These are phyloP conservation scores for Leishmania tropica DNA, from an alignment of 208 protist species.

Conservation along the genomic window DNA sequence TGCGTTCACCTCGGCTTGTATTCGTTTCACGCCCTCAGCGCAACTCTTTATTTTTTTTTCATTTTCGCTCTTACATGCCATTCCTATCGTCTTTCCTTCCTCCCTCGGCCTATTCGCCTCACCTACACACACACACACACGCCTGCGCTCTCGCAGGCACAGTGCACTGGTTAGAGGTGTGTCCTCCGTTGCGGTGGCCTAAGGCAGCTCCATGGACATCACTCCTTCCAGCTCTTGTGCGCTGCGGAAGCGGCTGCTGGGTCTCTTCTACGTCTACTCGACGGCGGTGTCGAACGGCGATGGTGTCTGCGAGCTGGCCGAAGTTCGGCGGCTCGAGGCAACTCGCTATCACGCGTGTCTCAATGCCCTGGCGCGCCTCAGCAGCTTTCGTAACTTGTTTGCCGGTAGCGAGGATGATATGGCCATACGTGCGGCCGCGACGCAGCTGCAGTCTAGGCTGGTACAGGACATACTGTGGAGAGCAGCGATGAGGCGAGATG, in stretches of 20 bases:
- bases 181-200: background rate
- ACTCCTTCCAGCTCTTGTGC: constrained; percentile 25
- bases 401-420: constrained; percentile 18
- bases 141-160: background rate
- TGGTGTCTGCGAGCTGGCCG: background rate
- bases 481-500: constrained; percentile 6
- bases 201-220: constrained; percentile 11
- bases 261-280: constrained; percentile 18
- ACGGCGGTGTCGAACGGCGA: background rate
- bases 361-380: constrained; percentile 11
- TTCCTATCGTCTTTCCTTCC: background rate
- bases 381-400: constrained; percentile 23
- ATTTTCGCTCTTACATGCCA: background rate
- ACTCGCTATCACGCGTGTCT: constrained; percentile 13
- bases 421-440: constrained; percentile 6
- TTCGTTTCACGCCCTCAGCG: background rate
- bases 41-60: background rate
- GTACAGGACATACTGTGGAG: constrained; percentile 16
- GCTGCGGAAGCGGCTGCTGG: constrained; percentile 20
- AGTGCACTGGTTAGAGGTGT: background rate
- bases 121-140: background rate
- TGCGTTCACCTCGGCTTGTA: background rate
- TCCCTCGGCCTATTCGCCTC: background rate
- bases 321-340: background rate
- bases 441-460: constrained; percentile 14